Evolutionary conservation across 2,329 filamentous ascomycete species (phyloP).

Genomic region (Colletotrichum karsti): DNA sequence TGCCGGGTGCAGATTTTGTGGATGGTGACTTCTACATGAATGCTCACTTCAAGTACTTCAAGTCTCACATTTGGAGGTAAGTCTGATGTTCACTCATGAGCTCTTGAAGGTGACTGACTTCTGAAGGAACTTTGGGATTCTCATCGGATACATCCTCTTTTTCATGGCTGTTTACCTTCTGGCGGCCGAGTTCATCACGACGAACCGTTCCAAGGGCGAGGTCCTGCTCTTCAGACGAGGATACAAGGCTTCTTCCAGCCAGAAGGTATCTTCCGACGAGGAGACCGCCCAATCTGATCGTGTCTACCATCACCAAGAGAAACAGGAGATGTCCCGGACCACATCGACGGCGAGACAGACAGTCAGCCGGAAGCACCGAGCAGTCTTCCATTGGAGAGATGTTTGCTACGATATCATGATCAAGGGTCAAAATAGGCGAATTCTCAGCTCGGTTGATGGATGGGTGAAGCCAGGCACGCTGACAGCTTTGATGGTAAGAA

Average conservation of each 20-base stretch:
- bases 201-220: conserved; percentile 54
- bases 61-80: conserved; percentile 46
- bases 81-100: conserved; percentile 50
- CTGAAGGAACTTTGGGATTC: conserved; percentile 62
- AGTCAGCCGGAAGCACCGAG: conserved; percentile 52
- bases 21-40: conserved; percentile 53
- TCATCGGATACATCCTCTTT: conserved; percentile 62
- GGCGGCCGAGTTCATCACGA: conserved; percentile 61
- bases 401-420: conserved; percentile 71
- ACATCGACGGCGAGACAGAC: background rate
- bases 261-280: conserved; percentile 34
- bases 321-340: conserved; percentile 29
- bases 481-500: conserved; percentile 74
- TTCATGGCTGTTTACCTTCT: conserved; percentile 63
- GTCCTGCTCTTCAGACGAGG: conserved; percentile 65
- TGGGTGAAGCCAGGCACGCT: conserved; percentile 81
- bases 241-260: conserved; percentile 50
- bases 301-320: conserved; percentile 43
- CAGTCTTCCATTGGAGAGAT: conserved; percentile 75
- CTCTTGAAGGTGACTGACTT: background rate
- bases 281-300: background rate
- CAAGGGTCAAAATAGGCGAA: conserved; percentile 68
- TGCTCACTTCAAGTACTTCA: conserved; percentile 45
- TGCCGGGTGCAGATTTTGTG: conserved; percentile 49
- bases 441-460: conserved; percentile 77